phyloP scores from a whole-genome alignment of 768 basidiomycete species.

The Lepiota brunneoincarnata region DNA sequence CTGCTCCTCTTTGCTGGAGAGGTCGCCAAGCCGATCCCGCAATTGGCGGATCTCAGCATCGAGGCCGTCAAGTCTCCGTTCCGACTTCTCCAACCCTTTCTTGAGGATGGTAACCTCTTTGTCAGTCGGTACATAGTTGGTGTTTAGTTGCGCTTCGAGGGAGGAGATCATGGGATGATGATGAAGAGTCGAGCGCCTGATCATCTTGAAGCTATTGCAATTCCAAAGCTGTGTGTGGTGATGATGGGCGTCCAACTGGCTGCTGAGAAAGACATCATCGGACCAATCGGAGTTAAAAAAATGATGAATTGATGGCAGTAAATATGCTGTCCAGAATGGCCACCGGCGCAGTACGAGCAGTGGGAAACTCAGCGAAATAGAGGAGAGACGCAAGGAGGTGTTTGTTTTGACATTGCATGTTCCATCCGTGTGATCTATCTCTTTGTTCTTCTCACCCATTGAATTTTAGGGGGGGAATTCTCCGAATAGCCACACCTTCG shows the following conservation, averaged over 20 bases:
- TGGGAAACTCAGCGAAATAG: too few species aligned
- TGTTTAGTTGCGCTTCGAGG: constrained; percentile 1
- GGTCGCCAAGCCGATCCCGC: background rate
- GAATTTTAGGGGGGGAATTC: too few species aligned
- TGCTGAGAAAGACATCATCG: background rate
- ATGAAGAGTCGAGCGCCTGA: background rate
- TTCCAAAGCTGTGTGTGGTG: too few species aligned
- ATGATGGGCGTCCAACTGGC: too few species aligned
- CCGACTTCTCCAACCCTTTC: background rate
- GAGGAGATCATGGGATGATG: constrained; percentile 1
- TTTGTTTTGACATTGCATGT: constrained; percentile 1
- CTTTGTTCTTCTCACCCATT: constrained; percentile 39
- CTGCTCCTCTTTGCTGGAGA: background rate
- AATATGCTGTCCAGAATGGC: background rate
- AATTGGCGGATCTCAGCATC: background rate
- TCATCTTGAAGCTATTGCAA: background rate
- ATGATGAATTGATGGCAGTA: background rate
- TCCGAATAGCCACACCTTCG: too few species aligned
- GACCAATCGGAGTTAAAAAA: constrained; percentile 1
- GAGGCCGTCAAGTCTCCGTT: background rate
- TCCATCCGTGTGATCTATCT: constrained; percentile 38
- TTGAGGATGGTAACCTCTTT: constrained; percentile 2
- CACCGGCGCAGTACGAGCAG: too few species aligned
- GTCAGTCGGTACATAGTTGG: constrained; percentile 10
- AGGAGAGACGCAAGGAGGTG: too few species aligned